Evolutionary conservation across 2,329 filamentous ascomycete species (phyloP), one percentile per base, ranked within the genome.

Genomic region (Colletotrichum limetticola): DNA sequence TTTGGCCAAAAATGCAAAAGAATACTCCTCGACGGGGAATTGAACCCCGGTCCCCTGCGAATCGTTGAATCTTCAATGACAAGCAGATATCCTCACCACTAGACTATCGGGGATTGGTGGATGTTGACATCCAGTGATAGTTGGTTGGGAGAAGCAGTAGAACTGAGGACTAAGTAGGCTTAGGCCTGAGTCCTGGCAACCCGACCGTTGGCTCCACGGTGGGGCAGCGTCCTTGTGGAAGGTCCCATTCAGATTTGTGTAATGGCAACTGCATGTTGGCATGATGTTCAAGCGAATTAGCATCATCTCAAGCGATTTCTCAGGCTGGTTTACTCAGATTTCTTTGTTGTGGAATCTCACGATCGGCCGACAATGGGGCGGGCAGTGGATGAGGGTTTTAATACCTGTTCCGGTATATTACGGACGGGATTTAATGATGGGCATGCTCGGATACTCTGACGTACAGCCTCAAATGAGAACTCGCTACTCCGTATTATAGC

Each of bases 41-140:
- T 69, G 42, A 46, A 46, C 42, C 42, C 42, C 42, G 42, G 42
- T 46, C 42, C 42, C 42, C 42, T 46, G 66, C 66, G 59, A n/a
- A 53, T 26, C 16, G 11, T 32, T 35, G 26, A 11, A 32, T 37
- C 37, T 46, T 19, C 26, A 46, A 19, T 68, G 61, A 66, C 32
- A 71, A 66, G 68, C 68, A 26, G 68, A 71, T 66, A 66, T 71
- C 49, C 62, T 71, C 68, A 71, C 62, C 68, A 66, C 46, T 66
- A 60, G 67, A 66, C 61, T 59, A 66, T 66, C 55, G 42, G 57
- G 67, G 55, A 66, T 65, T 59, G 19, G 28, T 14, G 24, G 24
- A 35, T 35, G 49, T 37, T 11, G 28, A 26, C 32, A 35, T 57
- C 55, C 55, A 57, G 37, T 24, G 37, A 59, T 60, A 46, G 3